phyloP scores from a whole-genome alignment of 257 asterid species.

The Solanum chmielewskii region DNA sequence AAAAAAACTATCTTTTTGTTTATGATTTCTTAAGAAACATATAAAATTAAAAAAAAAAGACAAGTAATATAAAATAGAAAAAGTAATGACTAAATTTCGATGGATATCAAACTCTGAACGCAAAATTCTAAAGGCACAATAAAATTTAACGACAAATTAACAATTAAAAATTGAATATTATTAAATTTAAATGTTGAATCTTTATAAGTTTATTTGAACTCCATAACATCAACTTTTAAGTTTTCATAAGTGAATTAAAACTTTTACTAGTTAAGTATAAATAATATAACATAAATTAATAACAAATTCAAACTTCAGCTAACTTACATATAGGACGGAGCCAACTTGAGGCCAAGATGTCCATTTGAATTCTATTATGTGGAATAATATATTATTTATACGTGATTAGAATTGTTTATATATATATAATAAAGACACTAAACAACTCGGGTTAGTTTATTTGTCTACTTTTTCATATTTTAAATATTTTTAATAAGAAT shows the following conservation, averaged over 20 bases:
- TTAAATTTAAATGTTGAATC: background rate
- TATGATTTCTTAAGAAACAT: too few relatives aligned
- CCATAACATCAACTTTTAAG: background rate
- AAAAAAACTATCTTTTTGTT: too few relatives aligned
- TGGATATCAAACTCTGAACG: background rate
- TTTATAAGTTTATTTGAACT: background rate
- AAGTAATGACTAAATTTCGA: background rate
- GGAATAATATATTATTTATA: background rate
- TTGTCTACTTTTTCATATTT: too few relatives aligned
- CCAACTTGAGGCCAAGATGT: background rate
- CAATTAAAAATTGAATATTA: background rate
- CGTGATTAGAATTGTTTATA: background rate
- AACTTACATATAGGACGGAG: background rate
- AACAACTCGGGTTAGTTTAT: accelerated
- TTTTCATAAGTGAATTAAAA: background rate
- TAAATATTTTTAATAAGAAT: accelerated
- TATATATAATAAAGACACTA: too few relatives aligned
- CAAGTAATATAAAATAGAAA: background rate
- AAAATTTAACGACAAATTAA: background rate
- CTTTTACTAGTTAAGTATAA: background rate
- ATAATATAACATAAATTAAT: background rate
- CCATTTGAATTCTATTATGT: background rate
- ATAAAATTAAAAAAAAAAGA: too few relatives aligned
- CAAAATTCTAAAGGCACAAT: background rate
- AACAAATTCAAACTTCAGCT: background rate